Evolutionary conservation across 352 stramenopile species (phyloP).

Genomic region (Phytophthora boehmeriae): DNA sequence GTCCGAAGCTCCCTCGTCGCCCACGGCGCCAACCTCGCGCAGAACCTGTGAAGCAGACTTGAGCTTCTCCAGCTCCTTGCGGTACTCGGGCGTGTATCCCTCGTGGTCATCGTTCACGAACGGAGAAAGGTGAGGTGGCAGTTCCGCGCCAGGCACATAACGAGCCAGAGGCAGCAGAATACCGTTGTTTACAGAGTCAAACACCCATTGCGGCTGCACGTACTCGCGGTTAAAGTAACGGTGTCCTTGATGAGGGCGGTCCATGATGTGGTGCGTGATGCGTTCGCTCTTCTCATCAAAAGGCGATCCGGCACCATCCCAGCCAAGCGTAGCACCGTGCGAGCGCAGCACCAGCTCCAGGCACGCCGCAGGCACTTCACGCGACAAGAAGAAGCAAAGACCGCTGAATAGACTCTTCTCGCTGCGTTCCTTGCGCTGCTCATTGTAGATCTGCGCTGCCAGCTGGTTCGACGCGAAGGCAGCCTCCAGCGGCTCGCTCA

Average conservation of each 20-base stretch:
- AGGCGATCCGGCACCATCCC: conserved; percentile 94
- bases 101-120: conserved; percentile 98
- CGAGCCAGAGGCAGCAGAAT: conserved; percentile 92
- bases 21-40: conserved; percentile 55
- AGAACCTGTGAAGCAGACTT: conserved; percentile 83
- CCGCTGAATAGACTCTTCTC: conserved; percentile 83
- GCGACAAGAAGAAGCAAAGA: conserved; percentile 92
- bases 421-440: conserved; percentile 82
- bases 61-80: conserved; percentile 88
- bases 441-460: conserved; percentile 75
- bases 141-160: conserved; percentile 92
- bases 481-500: conserved; percentile 92
- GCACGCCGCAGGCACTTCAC: conserved; percentile 94
- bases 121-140: conserved; percentile 93
- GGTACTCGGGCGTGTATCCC: conserved; percentile 97
- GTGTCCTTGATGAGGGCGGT: conserved; percentile 92
- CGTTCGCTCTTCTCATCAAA: conserved; percentile 89
- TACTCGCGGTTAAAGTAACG: conserved; percentile 95
- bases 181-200: conserved; percentile 98
- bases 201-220: conserved; percentile 99
- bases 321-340: conserved; percentile 95
- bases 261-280: conserved; percentile 98
- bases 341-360: conserved; percentile 96
- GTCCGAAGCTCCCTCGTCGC: conserved; percentile 37
- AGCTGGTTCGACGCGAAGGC: conserved; percentile 85